Evolutionary conservation across 305 asterid genomes (phyloP).

Genomic region (Caryopteris hybrid): DNA sequence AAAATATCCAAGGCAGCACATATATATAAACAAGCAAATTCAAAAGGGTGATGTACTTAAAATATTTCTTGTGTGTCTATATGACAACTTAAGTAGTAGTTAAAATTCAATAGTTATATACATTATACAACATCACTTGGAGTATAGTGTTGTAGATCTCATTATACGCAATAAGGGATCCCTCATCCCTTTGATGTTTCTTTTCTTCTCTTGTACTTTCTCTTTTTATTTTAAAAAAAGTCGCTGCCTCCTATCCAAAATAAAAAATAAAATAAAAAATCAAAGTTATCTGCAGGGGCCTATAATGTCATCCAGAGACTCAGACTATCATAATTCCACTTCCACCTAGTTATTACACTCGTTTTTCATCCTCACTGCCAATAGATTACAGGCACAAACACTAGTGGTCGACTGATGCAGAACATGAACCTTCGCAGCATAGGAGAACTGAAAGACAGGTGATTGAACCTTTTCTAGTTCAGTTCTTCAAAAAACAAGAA

Average conservation of each 20-base stretch:
- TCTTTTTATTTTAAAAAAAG: no score
- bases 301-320: neutral
- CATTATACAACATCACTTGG: no score
- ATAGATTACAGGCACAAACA: neutral
- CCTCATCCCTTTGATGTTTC: no score
- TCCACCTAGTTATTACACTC: neutral
- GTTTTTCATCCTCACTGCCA: neutral
- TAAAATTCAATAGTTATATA: no score
- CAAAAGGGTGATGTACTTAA: neutral
- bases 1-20: neutral
- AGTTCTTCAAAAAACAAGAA: neutral
- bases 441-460: neutral
- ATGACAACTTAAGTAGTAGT: neutral
- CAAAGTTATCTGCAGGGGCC: neutral
- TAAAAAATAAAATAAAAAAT: no score
- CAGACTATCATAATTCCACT: conserved; percentile 2
- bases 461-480: neutral
- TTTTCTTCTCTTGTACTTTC: no score
- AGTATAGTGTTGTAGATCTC: no score
- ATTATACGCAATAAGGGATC: no score
- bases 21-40: neutral
- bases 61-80: neutral
- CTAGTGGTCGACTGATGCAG: neutral
- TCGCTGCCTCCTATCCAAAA: no score
- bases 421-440: neutral